Percentiles rank a stretch among this genome's conserved stretches.
Evolutionary conservation across 2,329 filamentous ascomycete genomes (phyloP).

Genomic region (Pestalotiopsis sp.): DNA sequence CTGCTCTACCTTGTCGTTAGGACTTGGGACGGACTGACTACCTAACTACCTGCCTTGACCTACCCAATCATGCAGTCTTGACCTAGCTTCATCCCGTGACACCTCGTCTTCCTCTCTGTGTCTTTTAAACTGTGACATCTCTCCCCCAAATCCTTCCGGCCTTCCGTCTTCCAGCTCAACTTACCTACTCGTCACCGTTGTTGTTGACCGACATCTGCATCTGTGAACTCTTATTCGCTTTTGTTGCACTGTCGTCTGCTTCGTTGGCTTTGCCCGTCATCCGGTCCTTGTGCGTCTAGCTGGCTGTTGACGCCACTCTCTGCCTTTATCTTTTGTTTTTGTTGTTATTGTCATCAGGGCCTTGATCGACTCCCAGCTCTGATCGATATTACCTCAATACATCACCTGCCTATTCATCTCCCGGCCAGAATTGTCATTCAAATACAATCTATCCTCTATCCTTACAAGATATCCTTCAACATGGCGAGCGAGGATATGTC

Average conservation of each 20-base stretch:
- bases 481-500: conserved; percentile 28
- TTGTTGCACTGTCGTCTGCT: background rate
- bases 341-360: background rate
- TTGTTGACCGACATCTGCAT: conserved; percentile 2
- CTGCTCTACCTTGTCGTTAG: background rate
- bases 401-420: background rate
- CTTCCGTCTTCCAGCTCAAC: background rate
- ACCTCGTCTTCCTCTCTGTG: conserved; percentile 1
- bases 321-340: background rate
- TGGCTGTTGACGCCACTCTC: background rate
- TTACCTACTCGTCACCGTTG: background rate
- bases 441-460: background rate
- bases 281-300: background rate
- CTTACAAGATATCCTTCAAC: background rate
- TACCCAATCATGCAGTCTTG: background rate
- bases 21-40: background rate
- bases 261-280: background rate
- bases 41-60: background rate
- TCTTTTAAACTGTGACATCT: background rate
- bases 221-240: conserved; percentile 7
- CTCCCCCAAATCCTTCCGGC: background rate
- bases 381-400: background rate
- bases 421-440: too few species aligned
- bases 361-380: background rate
- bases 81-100: background rate